phyloP scores from a whole-genome alignment of 208 protist species.

The Leishmania tarentolae region DNA sequence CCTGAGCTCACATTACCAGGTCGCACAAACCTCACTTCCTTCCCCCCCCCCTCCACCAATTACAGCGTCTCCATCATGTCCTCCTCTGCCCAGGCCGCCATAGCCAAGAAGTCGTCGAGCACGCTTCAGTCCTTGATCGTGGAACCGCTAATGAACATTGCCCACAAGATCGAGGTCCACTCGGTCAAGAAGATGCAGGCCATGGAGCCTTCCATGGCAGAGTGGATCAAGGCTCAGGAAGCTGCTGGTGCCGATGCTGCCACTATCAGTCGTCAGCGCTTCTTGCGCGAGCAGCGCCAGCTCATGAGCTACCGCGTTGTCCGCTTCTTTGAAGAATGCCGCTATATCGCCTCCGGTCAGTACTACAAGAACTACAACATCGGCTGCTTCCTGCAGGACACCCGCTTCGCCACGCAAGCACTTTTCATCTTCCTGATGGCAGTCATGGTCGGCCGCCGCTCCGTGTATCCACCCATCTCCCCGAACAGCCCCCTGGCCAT shows the following conservation, averaged over 20 bases:
- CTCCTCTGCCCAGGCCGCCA: constrained; percentile 24
- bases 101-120: constrained; percentile 28
- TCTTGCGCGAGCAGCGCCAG: constrained; percentile 67
- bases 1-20: not conserved
- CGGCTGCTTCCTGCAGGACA: constrained; percentile 55
- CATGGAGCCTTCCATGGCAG: constrained; percentile 42
- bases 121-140: constrained; percentile 42
- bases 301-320: constrained; percentile 83
- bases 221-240: constrained; percentile 52
- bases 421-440: constrained; percentile 72
- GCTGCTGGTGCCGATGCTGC: constrained; percentile 73
- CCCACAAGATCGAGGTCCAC: constrained; percentile 62
- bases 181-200: constrained; percentile 52
- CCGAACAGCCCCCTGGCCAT: constrained; percentile 74
- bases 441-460: constrained; percentile 65
- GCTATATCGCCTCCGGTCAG: constrained; percentile 64
- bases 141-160: constrained; percentile 54
- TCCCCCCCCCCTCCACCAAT: not conserved
- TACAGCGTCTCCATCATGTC: constrained; percentile 16
- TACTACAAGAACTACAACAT: constrained; percentile 78
- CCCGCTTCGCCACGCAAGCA: constrained; percentile 68
- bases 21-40: not conserved
- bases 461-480: constrained; percentile 78
- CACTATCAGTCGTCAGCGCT: constrained; percentile 56
- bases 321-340: constrained; percentile 74